Conservation (phyloP, 352 stramenopile species). For the Phytophthora sp. region DNA sequence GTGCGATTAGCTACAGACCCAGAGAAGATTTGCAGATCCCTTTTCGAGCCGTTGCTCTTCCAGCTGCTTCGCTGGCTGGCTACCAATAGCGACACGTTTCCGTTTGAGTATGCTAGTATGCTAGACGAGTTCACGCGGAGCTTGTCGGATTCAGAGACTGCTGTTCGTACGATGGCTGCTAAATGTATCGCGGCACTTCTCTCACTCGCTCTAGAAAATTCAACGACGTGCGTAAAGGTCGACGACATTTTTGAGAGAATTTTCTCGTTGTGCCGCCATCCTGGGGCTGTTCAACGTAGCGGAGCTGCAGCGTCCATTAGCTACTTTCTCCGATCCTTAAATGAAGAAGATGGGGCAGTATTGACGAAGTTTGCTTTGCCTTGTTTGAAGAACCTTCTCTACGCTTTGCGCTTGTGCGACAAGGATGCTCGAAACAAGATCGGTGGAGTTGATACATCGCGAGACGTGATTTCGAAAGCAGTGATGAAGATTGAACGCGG, state of each 20-base stretch:
- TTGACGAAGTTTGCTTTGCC: slow-evolving; percentile 65
- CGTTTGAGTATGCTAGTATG: slow-evolving; percentile 70
- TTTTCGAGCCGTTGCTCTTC: slow-evolving; percentile 80
- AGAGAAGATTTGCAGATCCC: slow-evolving; percentile 69
- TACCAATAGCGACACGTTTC: slow-evolving; percentile 57
- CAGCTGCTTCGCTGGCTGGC: slow-evolving; percentile 77
- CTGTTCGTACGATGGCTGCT: slow-evolving; percentile 67
- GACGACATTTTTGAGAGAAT: slow-evolving; percentile 72
- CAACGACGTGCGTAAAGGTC: slow-evolving; percentile 30
- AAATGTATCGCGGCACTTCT: slow-evolving; percentile 66
- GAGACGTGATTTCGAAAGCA: slow-evolving; percentile 69
- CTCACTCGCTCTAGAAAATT: slow-evolving; percentile 48
- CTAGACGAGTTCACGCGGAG: slow-evolving; percentile 65
- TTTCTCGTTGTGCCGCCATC: slow-evolving; percentile 77
- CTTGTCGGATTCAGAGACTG: slow-evolving; percentile 55
- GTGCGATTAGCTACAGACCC: slow-evolving; percentile 65
- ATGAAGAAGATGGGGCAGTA: slow-evolving; percentile 55
- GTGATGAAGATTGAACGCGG: slow-evolving; percentile 65
- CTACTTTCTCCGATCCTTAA: slow-evolving; percentile 70
- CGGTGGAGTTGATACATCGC: slow-evolving; percentile 45
- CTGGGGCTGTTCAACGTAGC: slow-evolving; percentile 61
- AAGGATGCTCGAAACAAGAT: slow-evolving; percentile 38
- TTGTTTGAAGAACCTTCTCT: slow-evolving; percentile 75
- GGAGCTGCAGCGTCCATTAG: slow-evolving; percentile 70
- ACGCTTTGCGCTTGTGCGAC: slow-evolving; percentile 68